phyloP scores from a whole-genome alignment of 495 filamentous ascomycete genomes.

The Letharia columbiana region DNA sequence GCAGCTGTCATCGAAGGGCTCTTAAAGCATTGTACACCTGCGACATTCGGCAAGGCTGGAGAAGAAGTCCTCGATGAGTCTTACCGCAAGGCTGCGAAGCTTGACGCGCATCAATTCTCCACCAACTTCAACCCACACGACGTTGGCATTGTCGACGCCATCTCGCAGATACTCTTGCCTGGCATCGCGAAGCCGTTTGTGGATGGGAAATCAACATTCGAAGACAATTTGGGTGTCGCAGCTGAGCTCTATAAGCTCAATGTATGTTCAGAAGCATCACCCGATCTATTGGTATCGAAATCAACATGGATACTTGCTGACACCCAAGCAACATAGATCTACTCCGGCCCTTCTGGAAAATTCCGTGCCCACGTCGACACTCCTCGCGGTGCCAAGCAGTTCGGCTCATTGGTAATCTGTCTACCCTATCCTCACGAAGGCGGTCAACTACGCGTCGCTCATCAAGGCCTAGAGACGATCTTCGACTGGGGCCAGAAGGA shows the following conservation, averaged over 20 bases:
- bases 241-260: slow-evolving; percentile 53
- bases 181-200: slow-evolving; percentile 20
- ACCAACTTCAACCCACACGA: slow-evolving; percentile 46
- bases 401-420: slow-evolving; percentile 49
- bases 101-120: slow-evolving; percentile 38
- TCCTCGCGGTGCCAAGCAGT: slow-evolving; percentile 38
- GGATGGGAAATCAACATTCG: not conserved
- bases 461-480: slow-evolving; percentile 25
- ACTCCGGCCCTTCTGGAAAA: slow-evolving; percentile 43
- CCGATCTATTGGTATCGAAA: too few species aligned
- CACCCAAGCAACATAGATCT: slow-evolving; percentile 31
- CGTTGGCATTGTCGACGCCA: slow-evolving; percentile 41
- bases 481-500: slow-evolving; percentile 38
- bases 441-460: slow-evolving; percentile 25
- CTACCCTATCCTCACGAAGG: slow-evolving; percentile 40
- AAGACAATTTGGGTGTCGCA: slow-evolving; percentile 22
- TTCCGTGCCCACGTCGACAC: slow-evolving; percentile 52
- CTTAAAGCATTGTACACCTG: not conserved
- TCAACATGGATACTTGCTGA: not conserved
- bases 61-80: slow-evolving; percentile 41
- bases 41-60: slow-evolving; percentile 13
- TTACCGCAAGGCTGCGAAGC: slow-evolving; percentile 44
- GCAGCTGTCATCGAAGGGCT: not conserved
- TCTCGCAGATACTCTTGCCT: slow-evolving; percentile 43
- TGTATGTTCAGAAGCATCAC: slow-evolving; percentile 26